Conservation (phyloP, 1,139 yeast species). For the Magnusiomyces paraingens region DNA sequence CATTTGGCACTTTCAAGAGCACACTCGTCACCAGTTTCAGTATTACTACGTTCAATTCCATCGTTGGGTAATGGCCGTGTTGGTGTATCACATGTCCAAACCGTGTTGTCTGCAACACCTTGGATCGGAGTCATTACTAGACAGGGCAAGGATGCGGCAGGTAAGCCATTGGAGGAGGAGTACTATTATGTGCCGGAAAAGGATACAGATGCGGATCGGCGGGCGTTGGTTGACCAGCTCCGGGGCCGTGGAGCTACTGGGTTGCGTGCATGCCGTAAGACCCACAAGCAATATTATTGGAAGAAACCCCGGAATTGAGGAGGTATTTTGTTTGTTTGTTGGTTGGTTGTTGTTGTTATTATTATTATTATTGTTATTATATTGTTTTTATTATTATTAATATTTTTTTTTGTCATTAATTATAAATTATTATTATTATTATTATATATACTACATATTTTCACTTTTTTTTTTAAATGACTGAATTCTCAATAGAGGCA, state of each 20-base stretch:
- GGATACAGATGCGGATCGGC: conserved; percentile 67
- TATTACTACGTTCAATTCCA: conserved; percentile 48
- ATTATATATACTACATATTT: background rate
- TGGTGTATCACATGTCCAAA: conserved; percentile 30
- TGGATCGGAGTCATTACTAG: conserved; percentile 83
- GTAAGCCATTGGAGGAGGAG: conserved; percentile 87
- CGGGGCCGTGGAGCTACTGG: conserved; percentile 57
- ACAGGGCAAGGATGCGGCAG: conserved; percentile 93
- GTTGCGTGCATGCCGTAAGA: conserved; percentile 82
- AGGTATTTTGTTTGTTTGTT: background rate
- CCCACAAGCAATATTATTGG: conserved; percentile 64
- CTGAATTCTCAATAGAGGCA: too few species aligned
- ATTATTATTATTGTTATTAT: background rate
- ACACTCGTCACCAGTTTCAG: conserved; percentile 75
- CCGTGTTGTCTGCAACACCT: conserved; percentile 40
- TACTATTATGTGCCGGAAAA: conserved; percentile 83
- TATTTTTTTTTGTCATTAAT: background rate
- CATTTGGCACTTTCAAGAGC: conserved; percentile 87
- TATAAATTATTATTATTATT: background rate
- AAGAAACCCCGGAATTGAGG: conserved; percentile 14
- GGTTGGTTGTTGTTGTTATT: background rate
- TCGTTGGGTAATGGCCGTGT: conserved; percentile 22
- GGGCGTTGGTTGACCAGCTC: conserved; percentile 54
- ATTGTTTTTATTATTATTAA: background rate
- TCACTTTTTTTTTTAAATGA: background rate